phyloP scores from a whole-genome alignment of 495 filamentous ascomycete genomes.

The Podospora didyma region DNA sequence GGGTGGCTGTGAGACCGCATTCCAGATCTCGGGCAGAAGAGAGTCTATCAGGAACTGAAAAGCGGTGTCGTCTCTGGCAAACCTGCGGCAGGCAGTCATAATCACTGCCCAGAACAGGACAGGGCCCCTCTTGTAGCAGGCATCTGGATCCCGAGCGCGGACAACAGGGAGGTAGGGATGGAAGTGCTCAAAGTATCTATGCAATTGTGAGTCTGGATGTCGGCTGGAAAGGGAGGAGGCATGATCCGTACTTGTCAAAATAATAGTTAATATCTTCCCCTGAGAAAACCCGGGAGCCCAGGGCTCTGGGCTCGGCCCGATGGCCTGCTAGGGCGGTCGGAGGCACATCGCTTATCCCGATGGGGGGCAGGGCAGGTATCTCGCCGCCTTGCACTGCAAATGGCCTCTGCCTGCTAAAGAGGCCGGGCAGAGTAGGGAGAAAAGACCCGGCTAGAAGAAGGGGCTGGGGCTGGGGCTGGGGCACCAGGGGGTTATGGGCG shows the following conservation, averaged over 20 bases:
- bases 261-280: conserved; percentile 45
- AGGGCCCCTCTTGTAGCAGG: conserved; percentile 32
- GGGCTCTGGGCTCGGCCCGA: conserved; percentile 32
- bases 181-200: conserved; percentile 38
- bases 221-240: neutral
- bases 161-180: conserved; percentile 43
- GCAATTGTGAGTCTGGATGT: neutral
- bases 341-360: conserved; percentile 7
- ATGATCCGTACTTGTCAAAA: conserved; percentile 33
- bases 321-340: conserved; percentile 6
- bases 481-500: conserved; percentile 4
- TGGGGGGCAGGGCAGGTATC: conserved; percentile 7
- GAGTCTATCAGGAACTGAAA: conserved; percentile 37
- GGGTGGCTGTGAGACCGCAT: conserved; percentile 29
- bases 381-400: conserved; percentile 13
- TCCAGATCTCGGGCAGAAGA: conserved; percentile 34
- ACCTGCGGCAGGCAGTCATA: conserved; percentile 38
- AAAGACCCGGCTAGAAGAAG: conserved; percentile 9
- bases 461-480: conserved; percentile 11
- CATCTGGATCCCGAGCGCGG: conserved; percentile 34
- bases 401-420: conserved; percentile 12
- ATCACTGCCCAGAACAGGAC: conserved; percentile 45
- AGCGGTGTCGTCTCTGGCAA: conserved; percentile 36
- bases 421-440: conserved; percentile 12
- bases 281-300: conserved; percentile 42